A percentile compares a stretch with the other conserved stretches of the same genome.
phyloP scores from a whole-genome alignment of 345 rosid genomes.

The Salix suchowensis region DNA sequence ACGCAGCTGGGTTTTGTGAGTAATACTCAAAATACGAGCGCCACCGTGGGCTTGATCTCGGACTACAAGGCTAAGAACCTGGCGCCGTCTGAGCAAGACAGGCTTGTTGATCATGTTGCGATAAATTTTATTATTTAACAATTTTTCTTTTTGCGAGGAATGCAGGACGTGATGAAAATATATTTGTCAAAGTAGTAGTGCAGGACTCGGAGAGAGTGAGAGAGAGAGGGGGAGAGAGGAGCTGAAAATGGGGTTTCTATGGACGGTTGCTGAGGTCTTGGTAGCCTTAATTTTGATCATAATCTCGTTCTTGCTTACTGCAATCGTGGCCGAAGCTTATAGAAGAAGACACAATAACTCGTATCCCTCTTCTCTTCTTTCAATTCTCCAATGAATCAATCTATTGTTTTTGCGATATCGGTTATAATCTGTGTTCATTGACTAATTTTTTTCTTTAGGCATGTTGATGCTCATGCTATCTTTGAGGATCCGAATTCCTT shows the following conservation, averaged over 20 bases:
- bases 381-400: background rate
- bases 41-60: no score
- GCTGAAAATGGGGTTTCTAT: conserved; percentile 43
- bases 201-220: background rate
- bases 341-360: conserved; percentile 56
- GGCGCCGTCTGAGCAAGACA: no score
- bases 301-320: conserved; percentile 32
- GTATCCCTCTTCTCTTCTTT: conserved; percentile 25
- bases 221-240: no score
- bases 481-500: conserved; percentile 80
- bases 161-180: no score
- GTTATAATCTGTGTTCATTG: background rate
- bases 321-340: conserved; percentile 54
- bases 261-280: conserved; percentile 34
- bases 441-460: conserved; percentile 33
- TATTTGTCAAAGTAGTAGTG: background rate
- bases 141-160: no score
- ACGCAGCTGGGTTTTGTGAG: no score
- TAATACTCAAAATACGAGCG: no score
- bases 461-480: conserved; percentile 48
- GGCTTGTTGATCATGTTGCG: no score
- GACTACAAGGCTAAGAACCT: no score
- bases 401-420: background rate
- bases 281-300: conserved; percentile 25
- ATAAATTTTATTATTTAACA: no score